Evolutionary conservation across 371 early-diverging fungal genomes (phyloP), one percentile per base, ranked within the genome.

Genomic region (Apophysomyces ossiformis): DNA sequence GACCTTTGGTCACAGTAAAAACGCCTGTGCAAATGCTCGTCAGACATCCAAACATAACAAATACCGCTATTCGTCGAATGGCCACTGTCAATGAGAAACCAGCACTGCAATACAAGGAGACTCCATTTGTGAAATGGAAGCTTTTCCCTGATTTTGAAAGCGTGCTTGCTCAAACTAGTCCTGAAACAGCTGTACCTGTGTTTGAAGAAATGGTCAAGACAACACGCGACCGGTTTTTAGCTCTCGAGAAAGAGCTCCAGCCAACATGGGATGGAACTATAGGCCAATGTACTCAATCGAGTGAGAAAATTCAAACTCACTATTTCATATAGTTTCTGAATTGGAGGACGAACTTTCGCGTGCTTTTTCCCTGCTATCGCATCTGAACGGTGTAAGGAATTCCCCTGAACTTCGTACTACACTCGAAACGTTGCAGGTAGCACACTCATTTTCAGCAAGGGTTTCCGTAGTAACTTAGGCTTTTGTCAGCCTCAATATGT

Each of bases 251-350:
- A 26, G 64, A 71, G 7, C 85, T 89, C 61, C 70, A 76, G n/a
- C 88, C 90, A 1, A 86, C 85, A 0, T 89, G 83, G 81, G 87
- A 85, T 39, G 86, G 88, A 16, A 83, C 88, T 1, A 83, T 89
- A 73, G 87, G 86, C 16, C 67, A 75, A 69, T 77, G 86, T 83
- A 79, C 6, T 62, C 12, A 12, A n/a, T 5, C 47, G 35, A 11
- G 6, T 16, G 18, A 35, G 32, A 26, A 35, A 61, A 13, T 21
- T n/a, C 21, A 37, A 6, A 15, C 16, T 45, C 13, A n/a, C 39
- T 16, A 21, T 38, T 58, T 64, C 38, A 56, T 37, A 35, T 67
- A 82, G 88, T 85, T 37, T 78, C 85, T 44, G 85, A 85, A 16
- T 62, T 89, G 35, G 87, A 86, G 44, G 83, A 86, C 38, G 81